Conservation (phyloP, 495 filamentous ascomycete genomes). For the Aspergillus olivimuriae region DNA sequence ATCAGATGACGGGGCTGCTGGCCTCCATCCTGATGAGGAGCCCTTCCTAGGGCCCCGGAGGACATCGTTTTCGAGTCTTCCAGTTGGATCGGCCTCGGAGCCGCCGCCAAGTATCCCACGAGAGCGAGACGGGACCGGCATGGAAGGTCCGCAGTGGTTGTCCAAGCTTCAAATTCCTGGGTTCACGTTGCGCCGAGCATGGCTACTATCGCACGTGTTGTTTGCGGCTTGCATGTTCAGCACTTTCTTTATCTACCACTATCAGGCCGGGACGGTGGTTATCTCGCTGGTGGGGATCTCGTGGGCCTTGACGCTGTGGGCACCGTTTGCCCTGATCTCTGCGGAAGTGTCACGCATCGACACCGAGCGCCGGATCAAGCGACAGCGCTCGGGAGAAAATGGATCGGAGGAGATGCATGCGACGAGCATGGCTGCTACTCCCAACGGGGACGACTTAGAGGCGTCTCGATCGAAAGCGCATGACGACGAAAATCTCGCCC, state of each 20-base stretch:
- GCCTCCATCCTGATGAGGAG: slow-evolving; percentile 17
- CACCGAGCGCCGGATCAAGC: slow-evolving; percentile 52
- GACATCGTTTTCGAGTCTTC: slow-evolving; percentile 26
- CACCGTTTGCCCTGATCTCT: slow-evolving; percentile 85
- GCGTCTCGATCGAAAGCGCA: slow-evolving; percentile 9
- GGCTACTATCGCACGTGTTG: slow-evolving; percentile 73
- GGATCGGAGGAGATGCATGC: no score
- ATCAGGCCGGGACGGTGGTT: slow-evolving; percentile 61
- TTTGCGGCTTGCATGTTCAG: slow-evolving; percentile 73
- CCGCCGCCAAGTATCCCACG: slow-evolving; percentile 16
- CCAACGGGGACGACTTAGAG: slow-evolving; percentile 21
- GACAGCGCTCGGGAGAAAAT: slow-evolving; percentile 33
- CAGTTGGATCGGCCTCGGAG: slow-evolving; percentile 23
- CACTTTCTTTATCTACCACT: slow-evolving; percentile 67
- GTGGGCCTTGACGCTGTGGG: slow-evolving; percentile 88
- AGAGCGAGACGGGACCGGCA: slow-evolving; percentile 3
- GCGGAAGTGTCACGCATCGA: slow-evolving; percentile 79
- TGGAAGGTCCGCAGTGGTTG: slow-evolving; percentile 31
- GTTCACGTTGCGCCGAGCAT: slow-evolving; percentile 78
- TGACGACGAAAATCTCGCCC: slow-evolving; percentile 35
- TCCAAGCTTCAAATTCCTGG: slow-evolving; percentile 62
- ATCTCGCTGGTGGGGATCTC: slow-evolving; percentile 76
- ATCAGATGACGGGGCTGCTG: slow-evolving; percentile 3
- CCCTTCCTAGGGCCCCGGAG: slow-evolving; percentile 11
- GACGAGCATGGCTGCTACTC: no score